Conservation (phyloP, 305 asterid genomes). For the Fraxinus velutina region DNA sequence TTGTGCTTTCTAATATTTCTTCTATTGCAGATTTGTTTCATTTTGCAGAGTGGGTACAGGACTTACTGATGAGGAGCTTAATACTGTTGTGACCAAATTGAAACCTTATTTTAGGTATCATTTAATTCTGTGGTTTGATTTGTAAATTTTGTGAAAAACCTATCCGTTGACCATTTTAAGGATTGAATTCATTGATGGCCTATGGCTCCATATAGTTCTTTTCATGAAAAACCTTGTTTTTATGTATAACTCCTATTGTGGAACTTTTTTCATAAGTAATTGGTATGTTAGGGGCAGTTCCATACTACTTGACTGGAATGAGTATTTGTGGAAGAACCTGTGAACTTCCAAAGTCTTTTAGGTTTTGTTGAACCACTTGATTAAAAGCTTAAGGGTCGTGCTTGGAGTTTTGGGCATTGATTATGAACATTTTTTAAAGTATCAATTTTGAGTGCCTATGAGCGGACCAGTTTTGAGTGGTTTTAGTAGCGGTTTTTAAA, state of each 20-base stretch:
- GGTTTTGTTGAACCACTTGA: neutral
- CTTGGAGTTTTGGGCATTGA: neutral
- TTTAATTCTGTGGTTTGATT: slow-evolving; percentile 9
- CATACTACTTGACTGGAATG: neutral
- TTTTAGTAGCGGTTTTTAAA: too few species aligned
- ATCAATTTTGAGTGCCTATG: neutral
- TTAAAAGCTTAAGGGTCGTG: neutral
- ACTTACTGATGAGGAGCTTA: slow-evolving; percentile 90
- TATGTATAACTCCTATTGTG: neutral
- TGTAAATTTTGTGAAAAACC: neutral
- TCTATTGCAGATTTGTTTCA: slow-evolving; percentile 80
- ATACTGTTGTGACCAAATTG: slow-evolving; percentile 65
- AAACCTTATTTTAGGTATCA: slow-evolving; percentile 74
- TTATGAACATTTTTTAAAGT: neutral
- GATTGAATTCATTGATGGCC: slow-evolving; percentile 7
- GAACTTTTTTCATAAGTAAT: neutral
- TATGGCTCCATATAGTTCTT: neutral
- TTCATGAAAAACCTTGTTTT: neutral
- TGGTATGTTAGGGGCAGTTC: neutral
- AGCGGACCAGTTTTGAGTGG: neutral
- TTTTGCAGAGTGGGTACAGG: slow-evolving; percentile 98
- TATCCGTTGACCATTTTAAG: slow-evolving; percentile 11
- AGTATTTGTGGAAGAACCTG: neutral
- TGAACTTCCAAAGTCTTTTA: neutral
- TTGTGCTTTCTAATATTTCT: slow-evolving; percentile 28